Evolutionary conservation across 139 green algal species (phyloP), one percentile per base, ranked within the genome.

Genomic region (Auxenochlorella protothecoides): DNA sequence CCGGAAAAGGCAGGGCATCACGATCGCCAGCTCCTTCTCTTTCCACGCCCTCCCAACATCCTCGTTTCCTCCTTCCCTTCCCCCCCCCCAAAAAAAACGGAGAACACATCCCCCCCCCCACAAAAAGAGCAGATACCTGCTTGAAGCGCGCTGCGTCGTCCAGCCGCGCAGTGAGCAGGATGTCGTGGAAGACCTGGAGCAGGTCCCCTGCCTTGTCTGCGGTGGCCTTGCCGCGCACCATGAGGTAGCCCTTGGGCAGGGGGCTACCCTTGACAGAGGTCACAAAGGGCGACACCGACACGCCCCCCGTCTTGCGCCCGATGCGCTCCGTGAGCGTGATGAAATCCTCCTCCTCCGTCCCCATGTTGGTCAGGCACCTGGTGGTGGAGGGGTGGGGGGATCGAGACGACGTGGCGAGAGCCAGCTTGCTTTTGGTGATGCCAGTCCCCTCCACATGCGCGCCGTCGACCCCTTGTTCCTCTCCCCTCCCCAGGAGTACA

Each of bases 321-420:
- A 99, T 99, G 74, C 89, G 83, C 82, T 99, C 91, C 3, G 89
- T 97, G 53, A 99, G 85, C 78, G 98, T 83, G 5, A 98, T 78
- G 63, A 99, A 97, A 74, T 65, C 85, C 80, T 97, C 89, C 54
- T 84, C 88, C 9, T 80, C 73, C 0, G 92, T 97, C 75, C 92
- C 92, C 91, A 97, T 97, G 81, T 95, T 79, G 27, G 83, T 87
- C 60, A 96, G 74, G 53, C 78, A 88, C 66, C 85, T 81, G 88
- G 69, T 11, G 68, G 53, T 64, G 27, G 27, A 44, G 27, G 27
- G 27, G 27, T 44, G 12, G 55, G 10, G 27, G 65, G 10, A 59
- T 11, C 16, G 65, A 55, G 59, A 9, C 16, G 5, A 59, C 5
- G 16, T 53, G 57, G 27, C 4, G 2, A n/a, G 55, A 68, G 44